phyloP scores from a whole-genome alignment of 192 early-diverging fungal species.

The Endogone sp. region DNA sequence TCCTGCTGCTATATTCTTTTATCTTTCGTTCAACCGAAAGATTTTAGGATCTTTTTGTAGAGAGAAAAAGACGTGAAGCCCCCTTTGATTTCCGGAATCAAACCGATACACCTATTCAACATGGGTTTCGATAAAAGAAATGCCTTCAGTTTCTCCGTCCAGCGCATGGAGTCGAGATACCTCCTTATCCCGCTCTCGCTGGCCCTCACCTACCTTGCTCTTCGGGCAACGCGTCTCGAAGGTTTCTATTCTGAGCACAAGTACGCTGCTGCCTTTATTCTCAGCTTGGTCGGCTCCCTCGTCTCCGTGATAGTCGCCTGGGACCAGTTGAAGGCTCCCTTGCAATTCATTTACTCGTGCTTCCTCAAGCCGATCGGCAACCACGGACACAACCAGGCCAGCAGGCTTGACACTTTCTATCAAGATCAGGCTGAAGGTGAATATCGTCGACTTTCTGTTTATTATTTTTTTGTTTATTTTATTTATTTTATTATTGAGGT shows the following conservation, averaged over 20 bases:
- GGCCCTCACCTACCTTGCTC: slow-evolving; percentile 9
- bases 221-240: slow-evolving; percentile 2
- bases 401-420: slow-evolving; percentile 77
- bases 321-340: slow-evolving; percentile 34
- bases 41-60: too few relatives aligned
- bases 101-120: background rate
- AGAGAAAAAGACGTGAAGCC: background rate
- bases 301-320: slow-evolving; percentile 24
- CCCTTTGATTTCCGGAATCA: background rate
- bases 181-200: slow-evolving; percentile 1
- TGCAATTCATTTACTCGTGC: slow-evolving; percentile 66
- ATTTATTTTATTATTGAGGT: too few relatives aligned
- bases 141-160: background rate
- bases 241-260: slow-evolving; percentile 13
- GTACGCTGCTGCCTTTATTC: slow-evolving; percentile 13
- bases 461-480: too few relatives aligned
- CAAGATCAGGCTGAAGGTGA: slow-evolving; percentile 68
- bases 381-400: slow-evolving; percentile 62
- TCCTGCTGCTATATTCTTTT: background rate
- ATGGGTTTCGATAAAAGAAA: background rate
- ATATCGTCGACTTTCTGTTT: too few relatives aligned
- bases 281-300: slow-evolving; percentile 15
- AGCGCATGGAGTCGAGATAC: background rate
- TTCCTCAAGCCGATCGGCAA: slow-evolving; percentile 69
- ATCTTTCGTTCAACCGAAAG: background rate